phyloP scores from a whole-genome alignment of 192 early-diverging fungal genomes.

The Kappamyces sp. region DNA sequence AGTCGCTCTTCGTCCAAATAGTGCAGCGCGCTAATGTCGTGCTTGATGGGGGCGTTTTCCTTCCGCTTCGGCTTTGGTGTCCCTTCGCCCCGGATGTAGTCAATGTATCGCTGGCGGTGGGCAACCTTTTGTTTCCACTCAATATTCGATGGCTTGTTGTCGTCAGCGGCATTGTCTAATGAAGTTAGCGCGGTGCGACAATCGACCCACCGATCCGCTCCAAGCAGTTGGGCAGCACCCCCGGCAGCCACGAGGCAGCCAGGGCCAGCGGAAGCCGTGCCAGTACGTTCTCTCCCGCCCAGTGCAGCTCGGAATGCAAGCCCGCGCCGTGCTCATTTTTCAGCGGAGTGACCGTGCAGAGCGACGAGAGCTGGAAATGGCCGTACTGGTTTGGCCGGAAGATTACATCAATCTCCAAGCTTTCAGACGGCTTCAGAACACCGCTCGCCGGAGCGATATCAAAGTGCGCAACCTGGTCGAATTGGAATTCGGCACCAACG shows the following conservation, averaged over 20 bases:
- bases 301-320: slow-evolving; percentile 9
- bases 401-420: slow-evolving; percentile 18
- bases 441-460: slow-evolving; percentile 25
- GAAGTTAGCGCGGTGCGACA: too few species aligned
- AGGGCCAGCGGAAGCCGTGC: slow-evolving; percentile 1
- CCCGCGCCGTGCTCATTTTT: not conserved
- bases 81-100: slow-evolving; percentile 27
- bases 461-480: slow-evolving; percentile 38
- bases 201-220: slow-evolving; percentile 3
- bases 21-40: slow-evolving; percentile 24
- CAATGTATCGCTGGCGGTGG: slow-evolving; percentile 33
- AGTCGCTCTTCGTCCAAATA: slow-evolving; percentile 23
- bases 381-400: slow-evolving; percentile 47
- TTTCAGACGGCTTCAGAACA: slow-evolving; percentile 17
- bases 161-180: slow-evolving; percentile 3
- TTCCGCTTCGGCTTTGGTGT: slow-evolving; percentile 22
- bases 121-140: slow-evolving; percentile 36
- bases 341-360: slow-evolving; percentile 17
- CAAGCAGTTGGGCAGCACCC: slow-evolving; percentile 1
- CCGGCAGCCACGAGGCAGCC: not conserved
- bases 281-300: slow-evolving; percentile 2
- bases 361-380: slow-evolving; percentile 24
- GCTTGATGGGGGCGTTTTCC: slow-evolving; percentile 22
- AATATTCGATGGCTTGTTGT: not conserved
- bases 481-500: slow-evolving; percentile 25